These are phyloP conservation scores for Prunus kanzakura DNA, from an alignment of 306 rosid genomes.

Conservation along the genomic window DNA sequence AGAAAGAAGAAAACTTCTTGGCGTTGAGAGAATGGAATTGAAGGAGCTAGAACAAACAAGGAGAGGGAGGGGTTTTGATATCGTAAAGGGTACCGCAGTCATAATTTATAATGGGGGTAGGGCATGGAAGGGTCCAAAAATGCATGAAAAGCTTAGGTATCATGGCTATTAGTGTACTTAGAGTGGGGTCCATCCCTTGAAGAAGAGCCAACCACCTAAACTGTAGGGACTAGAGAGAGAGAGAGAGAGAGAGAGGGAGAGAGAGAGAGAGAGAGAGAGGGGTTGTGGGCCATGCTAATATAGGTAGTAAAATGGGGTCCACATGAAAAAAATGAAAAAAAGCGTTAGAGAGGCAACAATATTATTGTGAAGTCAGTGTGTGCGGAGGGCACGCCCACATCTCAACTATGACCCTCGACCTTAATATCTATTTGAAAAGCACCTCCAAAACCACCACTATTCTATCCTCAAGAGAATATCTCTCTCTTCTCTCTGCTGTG, in stretches of 20 bases:
- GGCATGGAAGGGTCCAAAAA: conserved; percentile 41
- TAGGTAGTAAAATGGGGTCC: conserved; percentile 17
- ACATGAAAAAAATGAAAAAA: not conserved
- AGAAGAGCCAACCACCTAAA: conserved; percentile 48
- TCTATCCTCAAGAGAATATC: conserved; percentile 3
- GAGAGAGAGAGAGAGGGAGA: not conserved
- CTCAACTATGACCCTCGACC: conserved; percentile 55
- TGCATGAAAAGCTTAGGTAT: conserved; percentile 46
- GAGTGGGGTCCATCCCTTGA: conserved; percentile 31
- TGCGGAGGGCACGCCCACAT: conserved; percentile 48
- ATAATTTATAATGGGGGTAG: conserved; percentile 48
- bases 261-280: not conserved
- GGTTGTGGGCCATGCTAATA: not conserved
- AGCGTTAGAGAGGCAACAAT: conserved; percentile 33
- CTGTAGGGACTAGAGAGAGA: conserved; percentile 6
- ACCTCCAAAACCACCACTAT: conserved; percentile 41
- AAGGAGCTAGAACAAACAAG: not conserved
- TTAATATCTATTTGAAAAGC: conserved; percentile 46
- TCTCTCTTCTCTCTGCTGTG: not conserved
- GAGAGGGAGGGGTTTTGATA: conserved; percentile 5
- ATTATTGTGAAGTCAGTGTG: conserved; percentile 25
- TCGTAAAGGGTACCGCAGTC: conserved; percentile 30
- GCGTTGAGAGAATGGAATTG: not conserved
- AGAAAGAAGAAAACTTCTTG: not conserved
- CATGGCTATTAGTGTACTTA: conserved; percentile 52